Conservation (phyloP, 192 early-diverging fungal species). For the Coemansia sp. region DNA sequence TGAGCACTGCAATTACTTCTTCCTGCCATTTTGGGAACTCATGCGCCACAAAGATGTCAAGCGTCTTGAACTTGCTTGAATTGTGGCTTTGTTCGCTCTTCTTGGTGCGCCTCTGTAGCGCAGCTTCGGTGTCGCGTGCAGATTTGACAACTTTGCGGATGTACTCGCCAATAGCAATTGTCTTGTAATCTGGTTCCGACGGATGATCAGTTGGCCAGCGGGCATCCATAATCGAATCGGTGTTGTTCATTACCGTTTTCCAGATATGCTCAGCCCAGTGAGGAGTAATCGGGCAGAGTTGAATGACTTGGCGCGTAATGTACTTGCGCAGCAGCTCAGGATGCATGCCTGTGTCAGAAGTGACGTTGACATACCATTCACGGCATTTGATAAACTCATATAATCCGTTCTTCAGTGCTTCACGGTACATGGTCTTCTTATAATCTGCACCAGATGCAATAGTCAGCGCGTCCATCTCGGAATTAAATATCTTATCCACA, state of each 20-base stretch:
- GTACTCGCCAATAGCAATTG: slow-evolving; percentile 79
- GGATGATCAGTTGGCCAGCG: slow-evolving; percentile 62
- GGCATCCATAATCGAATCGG: slow-evolving; percentile 67
- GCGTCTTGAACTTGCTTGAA: slow-evolving; percentile 62
- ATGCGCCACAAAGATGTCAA: slow-evolving; percentile 78
- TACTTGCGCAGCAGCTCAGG: slow-evolving; percentile 77
- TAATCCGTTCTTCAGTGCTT: slow-evolving; percentile 87
- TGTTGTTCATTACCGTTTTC: slow-evolving; percentile 74
- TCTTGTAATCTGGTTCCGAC: slow-evolving; percentile 62
- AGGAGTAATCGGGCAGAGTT: slow-evolving; percentile 85
- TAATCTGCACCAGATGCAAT: slow-evolving; percentile 71
- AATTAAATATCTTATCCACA: slow-evolving; percentile 83
- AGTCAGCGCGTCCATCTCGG: slow-evolving; percentile 80
- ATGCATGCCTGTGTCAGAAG: slow-evolving; percentile 77
- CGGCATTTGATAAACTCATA: slow-evolving; percentile 86
- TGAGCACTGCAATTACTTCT: slow-evolving; percentile 58
- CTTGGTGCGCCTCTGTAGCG: slow-evolving; percentile 63
- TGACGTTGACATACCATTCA: slow-evolving; percentile 85
- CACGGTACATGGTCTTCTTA: slow-evolving; percentile 80
- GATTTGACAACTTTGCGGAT: slow-evolving; percentile 70
- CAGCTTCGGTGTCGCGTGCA: slow-evolving; percentile 76
- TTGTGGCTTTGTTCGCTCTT: slow-evolving; percentile 70
- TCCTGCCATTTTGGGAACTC: slow-evolving; percentile 97
- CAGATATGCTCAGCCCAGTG: slow-evolving; percentile 96
- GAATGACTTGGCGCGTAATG: slow-evolving; percentile 80